These are phyloP conservation scores for Phascolomyces articulosus DNA, from an alignment of 371 early-diverging fungal species.

Conservation along the genomic window DNA sequence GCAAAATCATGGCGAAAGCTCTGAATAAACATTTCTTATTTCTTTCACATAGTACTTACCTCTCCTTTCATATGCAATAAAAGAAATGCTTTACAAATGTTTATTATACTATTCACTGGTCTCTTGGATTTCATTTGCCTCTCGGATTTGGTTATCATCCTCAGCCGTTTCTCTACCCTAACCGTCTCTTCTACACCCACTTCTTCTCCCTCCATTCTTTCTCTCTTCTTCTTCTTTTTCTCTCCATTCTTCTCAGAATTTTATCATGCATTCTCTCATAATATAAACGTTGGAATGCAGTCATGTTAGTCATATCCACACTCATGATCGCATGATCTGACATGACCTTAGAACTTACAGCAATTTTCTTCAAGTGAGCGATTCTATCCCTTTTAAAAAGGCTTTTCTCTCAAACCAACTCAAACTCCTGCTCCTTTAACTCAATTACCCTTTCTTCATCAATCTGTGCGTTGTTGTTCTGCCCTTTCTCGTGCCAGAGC, in stretches of 20 bases:
- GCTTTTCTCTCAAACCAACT: too few relatives aligned
- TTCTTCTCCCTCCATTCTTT: background rate
- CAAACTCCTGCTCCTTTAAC: background rate
- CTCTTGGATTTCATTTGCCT: too few relatives aligned
- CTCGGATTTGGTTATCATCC: too few relatives aligned
- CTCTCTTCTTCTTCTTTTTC: background rate
- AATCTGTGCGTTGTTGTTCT: too few relatives aligned
- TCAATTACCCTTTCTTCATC: background rate
- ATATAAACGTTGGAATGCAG: background rate
- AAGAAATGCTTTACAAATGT: too few relatives aligned
- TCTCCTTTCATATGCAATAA: too few relatives aligned
- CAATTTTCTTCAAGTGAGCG: background rate
- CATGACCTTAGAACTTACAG: background rate
- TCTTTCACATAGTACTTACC: background rate
- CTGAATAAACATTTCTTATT: background rate
- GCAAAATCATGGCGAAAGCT: background rate
- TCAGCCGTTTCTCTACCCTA: too few relatives aligned
- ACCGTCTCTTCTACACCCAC: background rate
- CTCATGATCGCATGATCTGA: background rate
- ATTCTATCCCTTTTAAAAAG: background rate
- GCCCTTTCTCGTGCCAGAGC: background rate
- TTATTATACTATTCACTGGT: too few relatives aligned
- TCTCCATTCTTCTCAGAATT: background rate
- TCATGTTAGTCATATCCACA: background rate
- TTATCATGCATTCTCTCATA: background rate